Base-by-base conservation (phyloP, 805 yeast species). In the Myxozyma mucilagina region DNA sequence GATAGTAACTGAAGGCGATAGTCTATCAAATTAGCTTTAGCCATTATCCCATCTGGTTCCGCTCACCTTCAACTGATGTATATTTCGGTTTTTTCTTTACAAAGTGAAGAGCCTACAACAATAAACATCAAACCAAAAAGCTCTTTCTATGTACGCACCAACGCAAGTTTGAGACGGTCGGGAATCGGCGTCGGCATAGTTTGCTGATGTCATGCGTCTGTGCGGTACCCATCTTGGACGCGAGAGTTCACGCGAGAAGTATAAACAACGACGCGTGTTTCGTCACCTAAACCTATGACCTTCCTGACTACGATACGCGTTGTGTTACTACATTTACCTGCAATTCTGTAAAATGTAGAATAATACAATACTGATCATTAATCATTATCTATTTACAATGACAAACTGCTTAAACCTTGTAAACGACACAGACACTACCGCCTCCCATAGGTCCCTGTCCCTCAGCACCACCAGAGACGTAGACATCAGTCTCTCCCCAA, bases 361-460 rank as follows among this genome's bases (percentile, higher is more conserved):
- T n/a, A n/a, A 16, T 41, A 41, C 18, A 41, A 5, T n/a, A 10
- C 10, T 41, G 18, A 16, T n/a, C 18, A 41, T 16, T n/a, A 16
- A n/a, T 8, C 10, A 20, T n/a, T 11, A 10, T 20, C n/a, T 29
- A 44, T 29, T 44, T 44, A 24, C 48, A 44, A 44, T 44, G 34
- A 24, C 48, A 18, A 20, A 34, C 10, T 39, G 43, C 20, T 16
- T 24, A 60, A 29, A 63, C 65, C 51, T 60, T 63, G 39, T 63
- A 63, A 24, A 63, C 66, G 18, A 63, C 59, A 36, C 66, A 63
- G 20, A 63, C 66, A 49, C 66, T 63, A 52, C 66, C 66, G 35
- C 66, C 66, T 45, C 66, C 66, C 66, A 63, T 63, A 2, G 66
- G 66, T 14, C 66, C 66, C 42, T 63, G 66, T 24, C 66, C 66